These are phyloP conservation scores for Scolecobasidium constrictum DNA, from an alignment of 2,329 filamentous ascomycete genomes.

Conservation along the genomic window DNA sequence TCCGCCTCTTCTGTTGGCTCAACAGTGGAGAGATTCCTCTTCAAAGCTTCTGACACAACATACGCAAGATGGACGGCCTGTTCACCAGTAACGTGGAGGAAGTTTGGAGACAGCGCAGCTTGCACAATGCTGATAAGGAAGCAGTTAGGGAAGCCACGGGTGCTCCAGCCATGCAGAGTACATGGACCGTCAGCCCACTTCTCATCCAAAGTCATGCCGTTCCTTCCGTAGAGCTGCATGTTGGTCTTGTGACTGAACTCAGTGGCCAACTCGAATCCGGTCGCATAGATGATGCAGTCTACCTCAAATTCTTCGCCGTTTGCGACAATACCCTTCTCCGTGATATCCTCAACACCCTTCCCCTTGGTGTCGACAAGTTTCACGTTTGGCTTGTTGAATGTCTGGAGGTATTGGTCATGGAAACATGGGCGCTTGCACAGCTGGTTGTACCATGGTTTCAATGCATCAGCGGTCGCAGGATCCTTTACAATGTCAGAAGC, in stretches of 20 bases:
- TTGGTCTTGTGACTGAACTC: conserved; percentile 20
- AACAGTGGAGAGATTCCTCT: conserved; percentile 21
- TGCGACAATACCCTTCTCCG: conserved; percentile 32
- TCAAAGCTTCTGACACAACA: conserved; percentile 28
- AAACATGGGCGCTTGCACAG: conserved; percentile 56
- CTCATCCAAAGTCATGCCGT: conserved; percentile 32
- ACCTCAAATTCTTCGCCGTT: conserved; percentile 33
- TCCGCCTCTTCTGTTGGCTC: conserved; percentile 28
- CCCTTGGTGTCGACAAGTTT: conserved; percentile 47
- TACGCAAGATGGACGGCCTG: conserved; percentile 30
- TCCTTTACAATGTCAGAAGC: conserved; percentile 40
- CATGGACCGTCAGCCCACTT: conserved; percentile 35
- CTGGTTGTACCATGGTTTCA: conserved; percentile 49
- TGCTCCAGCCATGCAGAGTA: conserved; percentile 39
- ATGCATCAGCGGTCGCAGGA: conserved; percentile 35
- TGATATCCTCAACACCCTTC: conserved; percentile 35
- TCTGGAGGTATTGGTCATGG: conserved; percentile 43
- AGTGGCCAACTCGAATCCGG: conserved; percentile 24
- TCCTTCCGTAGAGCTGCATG: conserved; percentile 32
- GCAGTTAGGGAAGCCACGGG: conserved; percentile 1
- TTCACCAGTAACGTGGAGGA: conserved; percentile 2
- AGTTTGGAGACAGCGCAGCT: not conserved
- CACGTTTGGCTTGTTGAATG: conserved; percentile 47
- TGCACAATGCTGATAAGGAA: conserved; percentile 5
- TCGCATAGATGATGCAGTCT: conserved; percentile 31